Evolutionary conservation across 2,329 filamentous ascomycete species (phyloP), one percentile per base, ranked within the genome.

Genomic region (Aspergillus alliaceus): DNA sequence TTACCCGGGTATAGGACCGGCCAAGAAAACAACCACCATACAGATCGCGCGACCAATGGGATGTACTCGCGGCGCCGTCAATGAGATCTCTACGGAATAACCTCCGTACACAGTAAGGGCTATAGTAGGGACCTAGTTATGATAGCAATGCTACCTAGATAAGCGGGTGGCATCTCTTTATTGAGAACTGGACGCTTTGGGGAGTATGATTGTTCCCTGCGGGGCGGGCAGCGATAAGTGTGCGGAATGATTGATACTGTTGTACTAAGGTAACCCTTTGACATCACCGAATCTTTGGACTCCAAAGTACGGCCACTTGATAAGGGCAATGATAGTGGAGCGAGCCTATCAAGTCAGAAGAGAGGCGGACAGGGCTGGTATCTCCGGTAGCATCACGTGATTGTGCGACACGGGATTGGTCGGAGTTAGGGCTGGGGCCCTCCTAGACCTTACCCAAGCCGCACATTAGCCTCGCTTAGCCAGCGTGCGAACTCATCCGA

Each of bases 401-500:
- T 15, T 3, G 1, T 0, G 4, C 2, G 20, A 18, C 29, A 59
- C 58, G 35, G 59, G 60, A 68, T 71, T 73, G 69, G 69, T 34
- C 56, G 46, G 57, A 49, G 59, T 75, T 77, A 77, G 74, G 74
- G 74, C 69, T 75, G 66, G 54, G 68, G 66, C 73, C 72, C 71
- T 73, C 66, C 27, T 59, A 57, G 58, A 59, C 64, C 64, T 62
- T 65, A 48, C 44, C 44, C 11, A 48, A 48, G 27, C 66, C 72
- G 68, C 73, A 74, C 73, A 75, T 66, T 66, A 67, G 65, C 66
- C 69, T 76, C 74, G 74, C 74, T 76, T 77, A 77, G 70, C 69
- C 68, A 67, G 64, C 61, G 61, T 69, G 66, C 64, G 66, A 71
- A 70, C 69, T 54, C 69, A 73, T 72, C 67, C 70, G 71, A 75